Percentiles rank a stretch among this genome's conserved stretches.
phyloP scores from a whole-genome alignment of 208 protist genomes.

The Leishmania tarentolae region DNA sequence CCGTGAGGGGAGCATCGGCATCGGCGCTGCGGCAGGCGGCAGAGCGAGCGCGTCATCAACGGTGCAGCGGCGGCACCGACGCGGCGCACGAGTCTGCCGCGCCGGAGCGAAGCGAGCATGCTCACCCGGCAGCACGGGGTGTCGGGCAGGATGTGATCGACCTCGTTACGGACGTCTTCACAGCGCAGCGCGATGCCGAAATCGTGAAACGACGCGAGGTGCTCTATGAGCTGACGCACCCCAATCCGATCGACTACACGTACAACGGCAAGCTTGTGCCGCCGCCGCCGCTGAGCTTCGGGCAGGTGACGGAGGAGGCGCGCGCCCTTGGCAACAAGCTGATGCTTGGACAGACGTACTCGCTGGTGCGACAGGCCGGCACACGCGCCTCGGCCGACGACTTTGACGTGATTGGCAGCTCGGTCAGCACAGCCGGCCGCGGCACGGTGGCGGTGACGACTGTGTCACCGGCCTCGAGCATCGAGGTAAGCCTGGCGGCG shows the following conservation, averaged over 20 bases:
- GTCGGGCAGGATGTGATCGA: conserved; percentile 81
- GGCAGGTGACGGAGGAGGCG: conserved; percentile 74
- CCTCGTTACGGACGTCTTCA: conserved; percentile 87
- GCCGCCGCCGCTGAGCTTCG: conserved; percentile 87
- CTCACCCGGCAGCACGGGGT: conserved; percentile 61
- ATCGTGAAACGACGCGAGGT: conserved; percentile 62
- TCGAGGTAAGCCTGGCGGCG: conserved; percentile 14
- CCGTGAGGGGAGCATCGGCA: not conserved
- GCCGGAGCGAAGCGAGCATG: conserved; percentile 23
- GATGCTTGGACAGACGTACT: conserved; percentile 78
- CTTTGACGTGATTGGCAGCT: not conserved
- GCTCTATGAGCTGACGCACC: conserved; percentile 87
- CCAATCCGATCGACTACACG: conserved; percentile 80
- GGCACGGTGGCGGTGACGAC: not conserved
- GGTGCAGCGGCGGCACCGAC: not conserved
- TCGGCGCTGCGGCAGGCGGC: conserved; percentile 11
- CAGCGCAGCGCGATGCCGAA: conserved; percentile 59
- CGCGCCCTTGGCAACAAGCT: conserved; percentile 64
- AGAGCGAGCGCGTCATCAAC: not conserved
- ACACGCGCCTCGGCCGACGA: conserved; percentile 44
- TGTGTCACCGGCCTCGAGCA: conserved; percentile 21
- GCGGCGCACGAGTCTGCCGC: conserved; percentile 6
- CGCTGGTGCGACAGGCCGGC: conserved; percentile 71
- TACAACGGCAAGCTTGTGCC: conserved; percentile 87
- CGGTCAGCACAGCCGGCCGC: not conserved